Percentiles rank a stretch among this genome's conserved stretches.
Conservation (phyloP, 1,284 basidiomycete species). For the Leccinum fallax region DNA sequence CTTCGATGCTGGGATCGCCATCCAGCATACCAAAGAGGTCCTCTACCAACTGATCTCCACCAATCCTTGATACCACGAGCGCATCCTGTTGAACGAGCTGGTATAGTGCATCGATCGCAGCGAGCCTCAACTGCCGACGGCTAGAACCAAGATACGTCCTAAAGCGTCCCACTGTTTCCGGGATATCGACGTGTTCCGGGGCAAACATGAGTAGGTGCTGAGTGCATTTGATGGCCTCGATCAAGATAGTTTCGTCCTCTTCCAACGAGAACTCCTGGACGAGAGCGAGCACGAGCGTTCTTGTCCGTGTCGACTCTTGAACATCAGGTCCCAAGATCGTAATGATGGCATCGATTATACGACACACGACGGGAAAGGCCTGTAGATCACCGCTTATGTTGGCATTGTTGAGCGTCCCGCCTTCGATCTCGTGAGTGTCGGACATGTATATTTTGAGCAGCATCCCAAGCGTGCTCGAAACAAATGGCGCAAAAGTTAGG, state of each 20-base stretch:
- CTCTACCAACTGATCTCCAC: constrained; percentile 92
- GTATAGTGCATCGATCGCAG: constrained; percentile 94
- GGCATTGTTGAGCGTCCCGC: constrained; percentile 81
- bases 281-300: constrained; percentile 82
- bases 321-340: constrained; percentile 96
- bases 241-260: constrained; percentile 84
- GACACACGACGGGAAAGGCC: constrained; percentile 89
- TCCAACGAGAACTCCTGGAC: constrained; percentile 87
- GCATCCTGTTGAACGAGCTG: constrained; percentile 98
- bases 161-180: constrained; percentile 77
- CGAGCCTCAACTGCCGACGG: constrained; percentile 84
- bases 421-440: constrained; percentile 94
- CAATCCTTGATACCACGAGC: constrained; percentile 86
- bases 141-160: constrained; percentile 77
- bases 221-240: constrained; percentile 94
- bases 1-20: constrained; percentile 92
- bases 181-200: constrained; percentile 79
- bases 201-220: constrained; percentile 98
- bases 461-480: constrained; percentile 88
- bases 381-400: constrained; percentile 92
- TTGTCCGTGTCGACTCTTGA: constrained; percentile 83
- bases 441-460: constrained; percentile 89
- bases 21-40: constrained; percentile 95
- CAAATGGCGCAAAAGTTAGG: constrained; percentile 89
- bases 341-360: constrained; percentile 91